A percentile compares a stretch with the other conserved stretches of the same genome.
phyloP scores from a whole-genome alignment of 176 grass and related monocot genomes.

The Urochloa ruziziensis region DNA sequence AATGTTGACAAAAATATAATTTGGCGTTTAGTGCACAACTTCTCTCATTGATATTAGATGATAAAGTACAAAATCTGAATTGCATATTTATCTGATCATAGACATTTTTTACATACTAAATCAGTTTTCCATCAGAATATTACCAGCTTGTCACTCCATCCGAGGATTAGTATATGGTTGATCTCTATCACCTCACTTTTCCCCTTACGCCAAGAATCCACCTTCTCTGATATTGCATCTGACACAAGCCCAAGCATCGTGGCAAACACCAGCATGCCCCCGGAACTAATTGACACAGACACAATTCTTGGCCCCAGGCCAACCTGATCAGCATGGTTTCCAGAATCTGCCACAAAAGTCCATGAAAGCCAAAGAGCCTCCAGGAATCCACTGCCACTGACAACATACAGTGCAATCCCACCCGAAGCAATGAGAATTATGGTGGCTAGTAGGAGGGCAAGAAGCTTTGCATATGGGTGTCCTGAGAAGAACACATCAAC shows the following conservation, averaged over 20 bases:
- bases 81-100: not conserved
- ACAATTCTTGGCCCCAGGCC: slow-evolving; percentile 85
- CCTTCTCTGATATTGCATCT: slow-evolving; percentile 98
- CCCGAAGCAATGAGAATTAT: slow-evolving; percentile 78
- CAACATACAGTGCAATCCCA: slow-evolving; percentile 72
- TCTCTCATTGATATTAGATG: not conserved
- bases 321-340: slow-evolving; percentile 92
- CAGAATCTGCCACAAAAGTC: slow-evolving; percentile 99
- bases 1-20: not conserved
- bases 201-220: slow-evolving; percentile 98
- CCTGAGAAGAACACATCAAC: slow-evolving; percentile 96
- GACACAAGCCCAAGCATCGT: slow-evolving; percentile 98
- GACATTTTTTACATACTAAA: not conserved
- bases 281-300: slow-evolving; percentile 83
- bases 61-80: not conserved
- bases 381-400: slow-evolving; percentile 63
- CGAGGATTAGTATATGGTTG: slow-evolving; percentile 95
- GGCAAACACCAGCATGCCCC: slow-evolving; percentile 97
- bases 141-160: slow-evolving; percentile 99
- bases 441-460: slow-evolving; percentile 83
- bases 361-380: slow-evolving; percentile 98
- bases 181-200: slow-evolving; percentile 98
- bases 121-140: slow-evolving; percentile 23
- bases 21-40: not conserved
- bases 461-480: slow-evolving; percentile 88